Evolutionary conservation across 176 grass and related monocot genomes (phyloP).

Genomic region (Pontederia crassipes): DNA sequence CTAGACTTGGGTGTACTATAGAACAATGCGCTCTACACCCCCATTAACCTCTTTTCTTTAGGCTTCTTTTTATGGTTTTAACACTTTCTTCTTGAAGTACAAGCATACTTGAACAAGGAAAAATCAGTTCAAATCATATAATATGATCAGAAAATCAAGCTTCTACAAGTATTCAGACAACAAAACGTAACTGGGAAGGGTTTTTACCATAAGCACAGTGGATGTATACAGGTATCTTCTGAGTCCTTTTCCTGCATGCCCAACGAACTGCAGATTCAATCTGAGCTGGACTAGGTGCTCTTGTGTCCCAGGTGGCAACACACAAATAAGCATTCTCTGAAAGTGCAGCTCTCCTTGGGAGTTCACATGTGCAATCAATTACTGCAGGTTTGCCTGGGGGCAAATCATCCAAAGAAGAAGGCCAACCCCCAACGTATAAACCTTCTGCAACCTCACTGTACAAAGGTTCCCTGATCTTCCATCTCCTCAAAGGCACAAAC

Average conservation of each 20-base stretch:
- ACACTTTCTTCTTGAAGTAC: too few species aligned
- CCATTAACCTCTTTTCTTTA: too few species aligned
- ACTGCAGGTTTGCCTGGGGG: constrained; percentile 56
- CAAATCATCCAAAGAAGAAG: constrained; percentile 46
- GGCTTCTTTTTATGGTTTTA: too few species aligned
- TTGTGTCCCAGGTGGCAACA: constrained; percentile 69
- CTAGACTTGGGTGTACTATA: too few species aligned
- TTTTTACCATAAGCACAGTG: constrained; percentile 83
- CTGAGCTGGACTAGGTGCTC: constrained; percentile 43
- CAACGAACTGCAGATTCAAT: constrained; percentile 65
- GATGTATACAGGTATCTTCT: constrained; percentile 60
- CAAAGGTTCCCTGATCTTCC: constrained; percentile 55
- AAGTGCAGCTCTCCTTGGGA: constrained; percentile 49
- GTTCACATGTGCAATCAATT: constrained; percentile 83
- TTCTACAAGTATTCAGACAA: too few species aligned
- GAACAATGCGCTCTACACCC: too few species aligned
- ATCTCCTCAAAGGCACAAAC: constrained; percentile 66
- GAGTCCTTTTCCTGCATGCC: constrained; percentile 54
- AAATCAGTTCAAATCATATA: too few species aligned
- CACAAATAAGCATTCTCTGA: constrained; percentile 58
- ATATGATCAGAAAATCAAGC: too few species aligned
- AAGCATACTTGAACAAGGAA: too few species aligned
- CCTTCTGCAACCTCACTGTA: constrained; percentile 50
- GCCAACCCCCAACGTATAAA: constrained; percentile 60
- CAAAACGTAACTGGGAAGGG: background rate